Evolutionary conservation across 768 basidiomycete genomes (phyloP).

Genomic region (Suillus alpinus): DNA sequence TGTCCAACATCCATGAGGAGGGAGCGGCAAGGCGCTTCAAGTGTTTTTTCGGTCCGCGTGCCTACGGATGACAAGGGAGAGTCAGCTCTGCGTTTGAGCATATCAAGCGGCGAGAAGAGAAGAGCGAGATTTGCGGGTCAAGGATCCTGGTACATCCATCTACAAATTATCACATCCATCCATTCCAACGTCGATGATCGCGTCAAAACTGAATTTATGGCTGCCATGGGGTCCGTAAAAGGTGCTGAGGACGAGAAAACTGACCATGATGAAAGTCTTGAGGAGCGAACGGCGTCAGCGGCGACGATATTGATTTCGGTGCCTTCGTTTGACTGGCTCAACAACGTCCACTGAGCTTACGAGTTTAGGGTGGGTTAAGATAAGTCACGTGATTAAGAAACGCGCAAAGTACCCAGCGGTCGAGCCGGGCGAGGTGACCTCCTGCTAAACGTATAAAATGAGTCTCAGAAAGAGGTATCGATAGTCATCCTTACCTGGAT

Average conservation of each 20-base stretch:
- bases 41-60: conserved; percentile 98
- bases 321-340: conserved; percentile 6
- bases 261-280: conserved; percentile 34
- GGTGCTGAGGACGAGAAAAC: conserved; percentile 13
- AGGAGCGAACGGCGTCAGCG: conserved; percentile 16
- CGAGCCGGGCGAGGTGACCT: no score
- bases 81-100: conserved; percentile 15
- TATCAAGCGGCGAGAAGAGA: conserved; percentile 1
- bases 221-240: background rate
- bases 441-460: conserved; percentile 30
- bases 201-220: background rate
- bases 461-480: conserved; percentile 56
- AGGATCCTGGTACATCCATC: conserved; percentile 20
- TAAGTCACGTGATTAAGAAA: conserved; percentile 21
- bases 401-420: no score
- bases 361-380: conserved; percentile 24
- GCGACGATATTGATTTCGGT: conserved; percentile 24
- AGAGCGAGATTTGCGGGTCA: background rate
- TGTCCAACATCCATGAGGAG: conserved; percentile 99
- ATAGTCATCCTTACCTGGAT: background rate
- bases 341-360: background rate
- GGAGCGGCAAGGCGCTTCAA: conserved; percentile 97
- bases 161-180: conserved; percentile 24
- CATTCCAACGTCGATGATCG: conserved; percentile 8
- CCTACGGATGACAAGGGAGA: conserved; percentile 45